Conservation (phyloP, 2,329 filamentous ascomycete species). For the Fusarium temperatum region DNA sequence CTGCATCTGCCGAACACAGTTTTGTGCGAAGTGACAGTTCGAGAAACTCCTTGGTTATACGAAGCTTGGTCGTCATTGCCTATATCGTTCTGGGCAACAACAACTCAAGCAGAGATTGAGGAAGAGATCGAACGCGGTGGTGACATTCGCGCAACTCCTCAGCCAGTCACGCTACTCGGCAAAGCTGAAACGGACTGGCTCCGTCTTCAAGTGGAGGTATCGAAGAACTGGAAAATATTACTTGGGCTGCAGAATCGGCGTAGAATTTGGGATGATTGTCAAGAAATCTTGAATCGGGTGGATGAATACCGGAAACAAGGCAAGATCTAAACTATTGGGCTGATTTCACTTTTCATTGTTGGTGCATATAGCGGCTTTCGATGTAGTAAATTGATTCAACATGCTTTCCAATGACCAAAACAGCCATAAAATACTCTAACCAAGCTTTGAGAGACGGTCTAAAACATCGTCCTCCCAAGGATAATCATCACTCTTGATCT, state of each 20-base stretch:
- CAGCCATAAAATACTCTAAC: neutral
- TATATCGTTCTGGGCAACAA: constrained; percentile 31
- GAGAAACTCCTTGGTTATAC: constrained; percentile 26
- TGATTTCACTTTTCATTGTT: fast-evolving
- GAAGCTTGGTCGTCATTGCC: constrained; percentile 27
- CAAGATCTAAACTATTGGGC: neutral
- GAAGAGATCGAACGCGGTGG: neutral
- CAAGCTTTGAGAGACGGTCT: constrained; percentile 22
- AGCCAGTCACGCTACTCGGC: neutral
- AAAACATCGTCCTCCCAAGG: constrained; percentile 50
- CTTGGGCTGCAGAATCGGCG: neutral
- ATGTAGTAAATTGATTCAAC: neutral
- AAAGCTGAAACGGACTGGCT: neutral
- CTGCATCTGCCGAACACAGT: constrained; percentile 7
- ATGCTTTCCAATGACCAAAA: neutral
- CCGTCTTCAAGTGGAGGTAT: neutral
- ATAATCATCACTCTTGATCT: constrained; percentile 46
- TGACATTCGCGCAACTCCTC: neutral
- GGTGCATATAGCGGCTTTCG: too few relatives aligned
- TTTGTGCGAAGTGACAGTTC: constrained; percentile 4
- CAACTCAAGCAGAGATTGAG: neutral
- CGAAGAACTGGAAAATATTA: neutral
- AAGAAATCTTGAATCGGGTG: constrained; percentile 7
- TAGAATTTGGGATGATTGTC: neutral
- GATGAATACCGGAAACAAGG: neutral